phyloP scores from a whole-genome alignment of 1,284 basidiomycete genomes.

The Coniferiporia weirii region DNA sequence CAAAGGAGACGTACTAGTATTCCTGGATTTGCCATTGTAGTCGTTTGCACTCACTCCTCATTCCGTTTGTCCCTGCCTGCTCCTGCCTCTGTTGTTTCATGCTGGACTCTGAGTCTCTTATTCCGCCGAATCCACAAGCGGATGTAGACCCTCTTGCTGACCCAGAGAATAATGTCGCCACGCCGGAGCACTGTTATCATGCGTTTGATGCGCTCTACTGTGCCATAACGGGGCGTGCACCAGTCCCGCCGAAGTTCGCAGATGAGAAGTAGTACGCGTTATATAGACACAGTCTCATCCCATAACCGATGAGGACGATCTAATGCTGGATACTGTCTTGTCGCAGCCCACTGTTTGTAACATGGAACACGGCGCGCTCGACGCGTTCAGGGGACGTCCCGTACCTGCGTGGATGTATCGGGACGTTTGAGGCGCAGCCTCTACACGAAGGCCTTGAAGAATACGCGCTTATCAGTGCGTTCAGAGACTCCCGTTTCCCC shows the following conservation, averaged over 20 bases:
- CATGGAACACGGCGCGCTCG: conserved; percentile 83
- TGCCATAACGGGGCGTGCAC: conserved; percentile 49
- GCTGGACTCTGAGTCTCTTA: conserved; percentile 21
- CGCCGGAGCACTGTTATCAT: conserved; percentile 68
- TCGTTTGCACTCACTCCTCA: neutral
- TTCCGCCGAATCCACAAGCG: conserved; percentile 38
- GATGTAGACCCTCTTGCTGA: conserved; percentile 22
- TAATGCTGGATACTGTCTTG: neutral
- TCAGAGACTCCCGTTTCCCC: conserved; percentile 64
- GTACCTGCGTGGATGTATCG: conserved; percentile 89
- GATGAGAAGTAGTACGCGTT: conserved; percentile 66
- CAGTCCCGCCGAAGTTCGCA: conserved; percentile 53
- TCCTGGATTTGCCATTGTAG: neutral
- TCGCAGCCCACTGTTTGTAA: conserved; percentile 88
- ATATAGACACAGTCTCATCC: neutral
- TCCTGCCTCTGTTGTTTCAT: neutral
- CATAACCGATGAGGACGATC: neutral
- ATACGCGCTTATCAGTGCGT: conserved; percentile 86
- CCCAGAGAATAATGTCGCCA: conserved; percentile 45
- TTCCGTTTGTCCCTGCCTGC: neutral
- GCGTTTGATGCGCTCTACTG: conserved; percentile 79
- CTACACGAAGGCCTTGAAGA: conserved; percentile 78
- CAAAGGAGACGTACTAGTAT: neutral
- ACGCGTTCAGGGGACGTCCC: conserved; percentile 53
- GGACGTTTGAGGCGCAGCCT: conserved; percentile 80